Evolutionary conservation across 331 rosid genomes (phyloP), one percentile per base, ranked within the genome.

Genomic region (Acacia concinna): DNA sequence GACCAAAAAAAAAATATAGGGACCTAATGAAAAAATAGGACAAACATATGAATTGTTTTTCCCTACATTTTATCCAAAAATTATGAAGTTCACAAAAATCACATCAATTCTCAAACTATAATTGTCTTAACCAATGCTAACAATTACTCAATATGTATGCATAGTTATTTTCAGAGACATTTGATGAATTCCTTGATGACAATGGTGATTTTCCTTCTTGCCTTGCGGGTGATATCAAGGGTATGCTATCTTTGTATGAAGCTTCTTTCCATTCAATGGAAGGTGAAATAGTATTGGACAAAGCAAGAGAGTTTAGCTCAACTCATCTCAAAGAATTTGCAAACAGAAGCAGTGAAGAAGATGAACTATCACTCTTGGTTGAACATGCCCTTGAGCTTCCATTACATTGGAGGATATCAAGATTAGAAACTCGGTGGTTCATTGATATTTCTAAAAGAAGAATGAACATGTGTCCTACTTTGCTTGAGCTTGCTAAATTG

Each of bases 371-470:
- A 35, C 4, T 18, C 0, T 27, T 83, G 8, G 37, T 51, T 4
- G 80, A 5, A 0, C 82, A 71, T 54, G 79, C 87, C 2, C 66
- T 80, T 4, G 79, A 79, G 71, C 71, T 76, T 62, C 87, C 87
- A 13, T 11, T 84, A 4, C 52, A 84, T 73, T 80, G 82, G 87
- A 71, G 84, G 41, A 56, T 80, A 18, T 21, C 7, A 18, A 80
- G 79, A 35, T 68, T 71, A 30, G 82, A 79, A 28, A 23, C 75
- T 0, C 44, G 75, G 21, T 84, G 84, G 87, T 72, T 65, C 18
- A 80, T 84, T 10, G 72, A 80, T 32, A 34, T 65, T 6, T 84
- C 80, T 25, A 20, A 11, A 18, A 76, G 12, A 7, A 35, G 17
- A 3, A 14, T 1, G 5, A 34, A 65, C 4, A 66, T 20, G 18